Conservation (phyloP, 148 eudicot genomes). For the Salicornia ramosissima region DNA sequence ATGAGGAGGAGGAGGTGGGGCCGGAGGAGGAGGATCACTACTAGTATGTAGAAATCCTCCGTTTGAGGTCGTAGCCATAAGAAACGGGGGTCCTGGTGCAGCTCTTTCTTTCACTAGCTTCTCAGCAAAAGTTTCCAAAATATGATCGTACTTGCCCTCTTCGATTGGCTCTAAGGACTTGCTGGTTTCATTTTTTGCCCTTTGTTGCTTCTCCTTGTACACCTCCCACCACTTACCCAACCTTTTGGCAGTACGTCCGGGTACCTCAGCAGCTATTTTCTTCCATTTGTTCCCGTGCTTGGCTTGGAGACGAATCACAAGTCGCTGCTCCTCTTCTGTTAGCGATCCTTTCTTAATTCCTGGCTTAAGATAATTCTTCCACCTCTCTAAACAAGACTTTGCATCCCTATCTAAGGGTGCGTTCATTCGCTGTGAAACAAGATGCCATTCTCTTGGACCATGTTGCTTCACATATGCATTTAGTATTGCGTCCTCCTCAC, state of each 20-base stretch:
- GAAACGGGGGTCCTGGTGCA: constrained; percentile 16
- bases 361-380: constrained; percentile 70
- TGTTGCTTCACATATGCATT: constrained; percentile 54
- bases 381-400: constrained; percentile 60
- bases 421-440: constrained; percentile 66
- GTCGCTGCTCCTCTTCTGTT: constrained; percentile 56
- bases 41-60: constrained; percentile 38
- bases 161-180: constrained; percentile 52
- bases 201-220: constrained; percentile 73
- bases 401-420: constrained; percentile 49
- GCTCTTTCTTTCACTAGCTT: constrained; percentile 64
- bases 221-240: constrained; percentile 94
- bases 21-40: constrained; percentile 32
- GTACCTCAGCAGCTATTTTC: constrained; percentile 63
- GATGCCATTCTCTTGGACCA: constrained; percentile 72
- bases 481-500: constrained; percentile 59
- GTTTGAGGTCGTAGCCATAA: constrained; percentile 56
- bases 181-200: constrained; percentile 48
- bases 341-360: constrained; percentile 66
- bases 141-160: constrained; percentile 59
- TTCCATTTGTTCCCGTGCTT: constrained; percentile 78
- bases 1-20: constrained; percentile 20
- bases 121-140: constrained; percentile 73
- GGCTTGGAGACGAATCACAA: constrained; percentile 56
- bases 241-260: constrained; percentile 63